A percentile compares a stretch with the other conserved stretches of the same genome.
These are phyloP conservation scores for Cyclotella cryptica DNA, from an alignment of 108 stramenopile genomes.

Conservation along the genomic window DNA sequence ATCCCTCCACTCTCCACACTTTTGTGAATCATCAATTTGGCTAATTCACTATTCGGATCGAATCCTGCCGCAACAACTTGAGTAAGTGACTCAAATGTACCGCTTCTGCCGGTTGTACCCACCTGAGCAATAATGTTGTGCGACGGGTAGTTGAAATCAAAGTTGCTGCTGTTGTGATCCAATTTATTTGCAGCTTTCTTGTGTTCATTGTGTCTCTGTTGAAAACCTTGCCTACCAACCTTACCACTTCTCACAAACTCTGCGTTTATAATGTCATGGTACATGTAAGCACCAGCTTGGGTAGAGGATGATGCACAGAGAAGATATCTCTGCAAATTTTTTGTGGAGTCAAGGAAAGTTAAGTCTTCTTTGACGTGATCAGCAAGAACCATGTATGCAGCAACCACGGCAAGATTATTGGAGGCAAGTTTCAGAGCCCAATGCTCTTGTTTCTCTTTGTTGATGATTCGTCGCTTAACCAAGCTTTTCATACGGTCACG, in stretches of 20 bases:
- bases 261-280: not conserved
- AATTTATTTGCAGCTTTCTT: not conserved
- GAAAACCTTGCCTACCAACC: not conserved
- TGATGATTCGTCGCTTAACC: not conserved
- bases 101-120: not conserved
- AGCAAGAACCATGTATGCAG: conserved; percentile 10
- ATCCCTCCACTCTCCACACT: not conserved
- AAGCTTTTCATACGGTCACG: not conserved
- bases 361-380: conserved; percentile 19
- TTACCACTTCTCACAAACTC: conserved; percentile 4
- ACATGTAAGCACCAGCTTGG: conserved; percentile 9
- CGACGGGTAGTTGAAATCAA: not conserved
- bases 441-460: not conserved
- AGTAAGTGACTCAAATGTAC: not conserved
- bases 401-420: conserved; percentile 22
- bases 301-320: conserved; percentile 4
- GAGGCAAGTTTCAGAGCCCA: conserved; percentile 8
- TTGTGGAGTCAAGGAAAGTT: conserved; percentile 1
- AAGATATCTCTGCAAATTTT: conserved; percentile 7
- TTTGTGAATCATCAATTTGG: not conserved
- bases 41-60: not conserved
- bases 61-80: not conserved
- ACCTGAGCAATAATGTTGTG: not conserved
- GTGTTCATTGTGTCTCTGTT: not conserved
- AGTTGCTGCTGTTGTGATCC: conserved; percentile 5